phyloP scores from a whole-genome alignment of 192 early-diverging fungal species.

The Hyaloraphidium curvatum region DNA sequence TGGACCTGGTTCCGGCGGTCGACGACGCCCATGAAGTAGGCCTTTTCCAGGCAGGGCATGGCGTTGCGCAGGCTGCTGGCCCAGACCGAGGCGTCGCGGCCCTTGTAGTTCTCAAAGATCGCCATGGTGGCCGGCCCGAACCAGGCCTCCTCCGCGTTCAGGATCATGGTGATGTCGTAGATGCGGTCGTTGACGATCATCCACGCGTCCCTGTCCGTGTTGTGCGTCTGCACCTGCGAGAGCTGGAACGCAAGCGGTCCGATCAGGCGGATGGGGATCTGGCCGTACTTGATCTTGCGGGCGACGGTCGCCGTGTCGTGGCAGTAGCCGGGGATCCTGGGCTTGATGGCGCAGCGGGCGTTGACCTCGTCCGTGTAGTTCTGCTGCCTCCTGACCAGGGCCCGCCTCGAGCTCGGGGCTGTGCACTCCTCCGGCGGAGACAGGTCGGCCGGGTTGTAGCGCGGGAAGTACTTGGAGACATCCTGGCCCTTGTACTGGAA shows the following conservation, averaged over 20 bases:
- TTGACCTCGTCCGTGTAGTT: not conserved
- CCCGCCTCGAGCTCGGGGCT: not conserved
- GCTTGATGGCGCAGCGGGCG: not conserved
- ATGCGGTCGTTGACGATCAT: conserved; percentile 61
- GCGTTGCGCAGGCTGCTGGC: not conserved
- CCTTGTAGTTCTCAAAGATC: not conserved
- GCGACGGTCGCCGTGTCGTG: conserved; percentile 13
- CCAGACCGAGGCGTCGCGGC: not conserved
- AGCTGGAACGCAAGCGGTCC: conserved; percentile 13
- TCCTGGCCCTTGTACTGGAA: conserved; percentile 14
- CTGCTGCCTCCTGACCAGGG: not conserved
- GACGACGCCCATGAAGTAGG: conserved; percentile 71
- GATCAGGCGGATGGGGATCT: conserved; percentile 12
- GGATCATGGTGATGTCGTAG: conserved; percentile 53
- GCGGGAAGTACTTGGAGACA: conserved; percentile 17
- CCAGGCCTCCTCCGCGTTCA: conserved; percentile 1
- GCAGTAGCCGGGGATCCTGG: conserved; percentile 12
- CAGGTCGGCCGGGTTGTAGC: conserved; percentile 7
- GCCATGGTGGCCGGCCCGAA: not conserved
- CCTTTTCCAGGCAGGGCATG: conserved; percentile 49
- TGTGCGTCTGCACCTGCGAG: conserved; percentile 36
- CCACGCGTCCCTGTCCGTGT: conserved; percentile 31
- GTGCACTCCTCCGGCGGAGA: not conserved
- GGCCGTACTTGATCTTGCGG: conserved; percentile 11
- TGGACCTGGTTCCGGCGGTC: conserved; percentile 61